Conservation (phyloP, 164 flowering plant genomes). For the Litsea cubeba region DNA sequence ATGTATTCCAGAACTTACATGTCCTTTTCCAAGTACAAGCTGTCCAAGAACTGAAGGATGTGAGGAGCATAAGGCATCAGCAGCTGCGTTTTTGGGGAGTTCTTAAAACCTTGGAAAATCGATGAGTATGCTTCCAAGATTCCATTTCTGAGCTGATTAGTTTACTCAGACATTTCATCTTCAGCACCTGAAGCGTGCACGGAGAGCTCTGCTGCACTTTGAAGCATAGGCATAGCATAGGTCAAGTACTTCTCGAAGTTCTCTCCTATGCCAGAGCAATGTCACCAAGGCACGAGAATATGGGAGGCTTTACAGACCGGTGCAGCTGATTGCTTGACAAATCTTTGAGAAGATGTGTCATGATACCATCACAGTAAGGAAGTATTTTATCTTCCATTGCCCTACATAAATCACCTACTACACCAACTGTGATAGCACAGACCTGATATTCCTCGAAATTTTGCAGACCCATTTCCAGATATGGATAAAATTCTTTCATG, state of each 20-base stretch:
- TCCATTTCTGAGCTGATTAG: slow-evolving; percentile 52
- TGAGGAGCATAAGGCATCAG: slow-evolving; percentile 53
- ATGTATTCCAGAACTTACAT: slow-evolving; percentile 34
- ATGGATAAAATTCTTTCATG: slow-evolving; percentile 55
- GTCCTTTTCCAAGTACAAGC: slow-evolving; percentile 50
- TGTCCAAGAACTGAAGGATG: slow-evolving; percentile 54
- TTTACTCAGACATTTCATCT: slow-evolving; percentile 53
- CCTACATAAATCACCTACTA: slow-evolving; percentile 60
- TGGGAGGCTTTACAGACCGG: slow-evolving; percentile 63
- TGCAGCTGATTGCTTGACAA: slow-evolving; percentile 58
- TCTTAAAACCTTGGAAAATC: slow-evolving; percentile 60
- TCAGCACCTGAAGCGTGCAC: slow-evolving; percentile 41
- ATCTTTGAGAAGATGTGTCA: slow-evolving; percentile 63
- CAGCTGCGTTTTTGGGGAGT: slow-evolving; percentile 47
- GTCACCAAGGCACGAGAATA: slow-evolving; percentile 67
- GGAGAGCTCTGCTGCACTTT: slow-evolving; percentile 59
- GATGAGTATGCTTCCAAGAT: slow-evolving; percentile 64
- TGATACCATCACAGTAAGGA: slow-evolving; percentile 62
- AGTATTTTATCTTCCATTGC: slow-evolving; percentile 53
- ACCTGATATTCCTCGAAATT: slow-evolving; percentile 71
- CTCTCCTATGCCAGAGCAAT: slow-evolving; percentile 66
- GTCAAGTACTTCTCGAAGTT: slow-evolving; percentile 61
- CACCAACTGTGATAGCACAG: slow-evolving; percentile 61
- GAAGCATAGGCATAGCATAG: slow-evolving; percentile 73
- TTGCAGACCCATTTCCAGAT: slow-evolving; percentile 62